Conservation (phyloP, 2,329 filamentous ascomycete genomes). For the Verticillium isaacii region DNA sequence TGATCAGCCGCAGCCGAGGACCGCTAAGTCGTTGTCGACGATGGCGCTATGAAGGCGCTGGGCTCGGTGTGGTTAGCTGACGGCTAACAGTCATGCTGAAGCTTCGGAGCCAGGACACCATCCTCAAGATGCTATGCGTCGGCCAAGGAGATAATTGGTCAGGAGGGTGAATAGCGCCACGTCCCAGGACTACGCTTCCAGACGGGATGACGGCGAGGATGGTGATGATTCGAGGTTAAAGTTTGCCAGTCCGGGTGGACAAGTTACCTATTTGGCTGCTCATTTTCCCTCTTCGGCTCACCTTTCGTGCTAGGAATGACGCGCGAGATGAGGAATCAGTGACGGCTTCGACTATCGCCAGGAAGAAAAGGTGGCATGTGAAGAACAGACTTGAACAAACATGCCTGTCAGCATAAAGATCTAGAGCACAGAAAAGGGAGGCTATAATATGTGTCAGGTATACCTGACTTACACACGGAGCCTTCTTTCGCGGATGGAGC, state of each 20-base stretch:
- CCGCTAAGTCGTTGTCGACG: not conserved
- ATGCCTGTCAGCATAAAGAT: too few species aligned
- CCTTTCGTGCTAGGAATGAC: not conserved
- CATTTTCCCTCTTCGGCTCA: not conserved
- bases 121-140: not conserved
- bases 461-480: not conserved
- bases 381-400: not conserved
- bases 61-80: not conserved
- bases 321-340: not conserved
- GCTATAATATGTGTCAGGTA: not conserved
- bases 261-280: not conserved
- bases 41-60: not conserved
- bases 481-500: not conserved
- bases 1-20: not conserved
- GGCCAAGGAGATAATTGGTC: not conserved
- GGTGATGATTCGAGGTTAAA: not conserved
- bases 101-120: not conserved
- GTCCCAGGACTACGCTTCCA: not conserved
- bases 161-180: not conserved
- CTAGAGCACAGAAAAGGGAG: too few species aligned
- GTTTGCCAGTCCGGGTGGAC: not conserved
- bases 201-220: not conserved
- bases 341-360: not conserved
- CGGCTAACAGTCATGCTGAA: not conserved
- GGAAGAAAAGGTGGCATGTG: not conserved